Percentiles rank a stretch among this genome's conserved stretches.
Evolutionary conservation across 2,329 filamentous ascomycete genomes (phyloP).

Genomic region (Pochonia chlamydosporia): DNA sequence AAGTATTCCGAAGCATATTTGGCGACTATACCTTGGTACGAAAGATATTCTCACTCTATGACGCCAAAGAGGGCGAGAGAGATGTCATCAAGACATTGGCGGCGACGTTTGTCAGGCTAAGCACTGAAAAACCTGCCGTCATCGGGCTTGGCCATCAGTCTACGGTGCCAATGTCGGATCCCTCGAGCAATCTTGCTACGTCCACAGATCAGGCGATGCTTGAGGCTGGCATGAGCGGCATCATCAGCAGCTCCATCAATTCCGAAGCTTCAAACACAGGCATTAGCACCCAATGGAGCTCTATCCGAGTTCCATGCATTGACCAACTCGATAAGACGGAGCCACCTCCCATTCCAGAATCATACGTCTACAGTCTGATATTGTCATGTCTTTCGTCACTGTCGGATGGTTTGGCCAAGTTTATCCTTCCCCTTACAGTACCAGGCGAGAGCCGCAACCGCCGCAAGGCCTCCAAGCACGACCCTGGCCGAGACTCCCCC

Average conservation of each 20-base stretch:
- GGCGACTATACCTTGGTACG: constrained; percentile 72
- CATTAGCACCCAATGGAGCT: constrained; percentile 89
- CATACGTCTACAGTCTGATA: constrained; percentile 87
- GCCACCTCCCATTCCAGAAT: constrained; percentile 76
- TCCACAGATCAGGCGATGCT: constrained; percentile 79
- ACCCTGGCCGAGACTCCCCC: constrained; percentile 38
- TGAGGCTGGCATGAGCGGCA: constrained; percentile 81
- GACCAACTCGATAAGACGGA: constrained; percentile 93
- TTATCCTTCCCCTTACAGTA: constrained; percentile 85
- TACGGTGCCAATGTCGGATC: constrained; percentile 62
- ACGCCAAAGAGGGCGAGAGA: constrained; percentile 65
- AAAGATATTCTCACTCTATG: constrained; percentile 75
- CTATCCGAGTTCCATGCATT: constrained; percentile 78
- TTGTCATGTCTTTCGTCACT: constrained; percentile 84
- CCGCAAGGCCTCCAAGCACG: constrained; percentile 40
- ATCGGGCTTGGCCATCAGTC: constrained; percentile 90
- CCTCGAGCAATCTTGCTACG: constrained; percentile 48
- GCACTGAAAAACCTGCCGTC: constrained; percentile 80
- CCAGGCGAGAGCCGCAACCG: constrained; percentile 59
- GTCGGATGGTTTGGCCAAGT: constrained; percentile 88
- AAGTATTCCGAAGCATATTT: constrained; percentile 82
- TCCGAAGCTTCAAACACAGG: constrained; percentile 64
- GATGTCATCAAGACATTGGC: constrained; percentile 76
- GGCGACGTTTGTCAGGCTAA: constrained; percentile 83
- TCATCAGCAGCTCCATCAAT: constrained; percentile 69